Base-by-base conservation (phyloP, 768 basidiomycete genomes). In the Erythrobasidium yunnanense region DNA sequence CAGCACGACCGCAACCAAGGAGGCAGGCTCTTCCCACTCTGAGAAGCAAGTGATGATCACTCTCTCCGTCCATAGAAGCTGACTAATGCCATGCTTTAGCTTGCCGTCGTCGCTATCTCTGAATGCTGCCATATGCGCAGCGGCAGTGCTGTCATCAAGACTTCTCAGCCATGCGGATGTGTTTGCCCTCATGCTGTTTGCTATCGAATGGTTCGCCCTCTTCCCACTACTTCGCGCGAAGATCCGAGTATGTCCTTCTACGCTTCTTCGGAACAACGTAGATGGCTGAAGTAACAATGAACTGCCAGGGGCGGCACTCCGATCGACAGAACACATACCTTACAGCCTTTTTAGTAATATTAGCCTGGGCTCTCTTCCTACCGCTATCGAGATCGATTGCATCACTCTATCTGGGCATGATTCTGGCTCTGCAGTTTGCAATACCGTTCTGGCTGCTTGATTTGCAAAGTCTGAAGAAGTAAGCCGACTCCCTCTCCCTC, bases 1-100 rank as follows among this genome's bases (percentile, higher is more conserved):
- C 74, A 82, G 83, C 78, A 79, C 30, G 74, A 73, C 49, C 77
- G 78, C 20, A 77, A 78, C 78, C 4, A 22, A 27, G 8, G 29
- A 20, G 25, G 22, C 13, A 63, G 52, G 60, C 17, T 20, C 22
- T 11, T 52, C 22, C 29, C 29, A 13, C 50, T 20, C 13, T 15
- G 25, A 15, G 25, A 13, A 30, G 7, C 29, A 23, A 13, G 13
- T 11, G 29, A 42, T n/a, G 38, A 42, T n/a, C n/a, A n/a, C n/a
- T n/a, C n/a, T n/a, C n/a, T n/a, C n/a, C n/a, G n/a, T n/a, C n/a
- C n/a, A n/a, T n/a, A n/a, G n/a, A n/a, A n/a, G n/a, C n/a, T n/a
- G n/a, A n/a, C n/a, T n/a, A n/a, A n/a, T n/a, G n/a, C n/a, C n/a
- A n/a, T n/a, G n/a, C n/a, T 42, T n/a, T n/a, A 68, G 65, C 29